phyloP scores from a whole-genome alignment of 192 early-diverging fungal genomes.

The Entomortierella chlamydospora region DNA sequence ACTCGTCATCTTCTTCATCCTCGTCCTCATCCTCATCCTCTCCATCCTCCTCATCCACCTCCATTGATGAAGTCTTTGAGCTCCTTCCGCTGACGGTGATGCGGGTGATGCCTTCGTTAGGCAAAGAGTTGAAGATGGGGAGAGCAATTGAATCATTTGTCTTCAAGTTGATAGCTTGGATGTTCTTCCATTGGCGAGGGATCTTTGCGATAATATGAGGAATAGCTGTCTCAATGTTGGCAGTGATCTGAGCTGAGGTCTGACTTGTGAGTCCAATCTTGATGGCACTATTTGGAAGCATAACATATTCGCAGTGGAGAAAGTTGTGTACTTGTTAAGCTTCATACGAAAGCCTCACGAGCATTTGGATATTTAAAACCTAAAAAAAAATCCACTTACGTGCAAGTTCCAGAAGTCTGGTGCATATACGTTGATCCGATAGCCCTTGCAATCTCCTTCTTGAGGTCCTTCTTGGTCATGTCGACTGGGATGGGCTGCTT shows the following conservation, averaged over 20 bases:
- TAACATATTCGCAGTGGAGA: background rate
- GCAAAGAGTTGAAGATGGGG: conserved; percentile 84
- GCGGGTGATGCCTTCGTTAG: conserved; percentile 51
- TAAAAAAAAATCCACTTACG: conserved; percentile 57
- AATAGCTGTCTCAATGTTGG: conserved; percentile 80
- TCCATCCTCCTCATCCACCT: conserved; percentile 38
- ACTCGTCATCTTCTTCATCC: conserved; percentile 34
- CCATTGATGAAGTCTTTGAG: conserved; percentile 16
- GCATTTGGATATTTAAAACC: too few relatives aligned
- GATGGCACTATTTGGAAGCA: conserved; percentile 62
- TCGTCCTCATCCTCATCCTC: conserved; percentile 41
- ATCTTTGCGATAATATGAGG: conserved; percentile 72
- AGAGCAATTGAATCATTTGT: conserved; percentile 80
- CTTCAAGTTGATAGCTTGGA: conserved; percentile 90
- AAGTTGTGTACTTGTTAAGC: too few relatives aligned
- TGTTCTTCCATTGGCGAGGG: conserved; percentile 84
- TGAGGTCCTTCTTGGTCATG: conserved; percentile 68
- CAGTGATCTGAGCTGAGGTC: conserved; percentile 69
- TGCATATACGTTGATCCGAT: conserved; percentile 73
- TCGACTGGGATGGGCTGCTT: conserved; percentile 85
- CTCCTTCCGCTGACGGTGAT: conserved; percentile 29
- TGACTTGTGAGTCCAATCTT: conserved; percentile 77
- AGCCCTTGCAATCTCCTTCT: conserved; percentile 70
- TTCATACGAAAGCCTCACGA: too few relatives aligned
- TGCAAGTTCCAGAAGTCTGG: conserved; percentile 68